Base-by-base conservation (phyloP, 768 basidiomycete genomes). In the Baorangia bicolor region DNA sequence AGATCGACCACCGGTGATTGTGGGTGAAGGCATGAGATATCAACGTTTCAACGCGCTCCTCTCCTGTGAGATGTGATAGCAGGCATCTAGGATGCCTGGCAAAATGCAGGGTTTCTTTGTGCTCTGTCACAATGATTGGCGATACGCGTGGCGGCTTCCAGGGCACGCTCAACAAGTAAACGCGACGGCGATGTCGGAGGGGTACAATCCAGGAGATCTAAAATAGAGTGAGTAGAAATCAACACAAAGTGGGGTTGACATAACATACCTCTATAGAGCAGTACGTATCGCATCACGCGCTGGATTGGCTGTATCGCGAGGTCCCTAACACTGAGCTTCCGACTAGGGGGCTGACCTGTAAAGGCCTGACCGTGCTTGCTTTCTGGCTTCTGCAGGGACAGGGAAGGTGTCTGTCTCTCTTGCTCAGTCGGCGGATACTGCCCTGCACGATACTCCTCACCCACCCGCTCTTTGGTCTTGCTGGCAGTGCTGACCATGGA, bases 241-340 rank as follows among this genome's bases (percentile, higher is more conserved):
- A 33, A 31, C 41, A 12, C 30, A 25, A n/a, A 34, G 50, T 2
- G 16, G 28, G 34, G 45, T 23, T 28, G 10, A 71, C 4, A 39
- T 16, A 40, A 48, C 75, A 52, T 55, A 84, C 86, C 85, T 76
- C 74, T 79, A 57, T 81, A 86, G 40, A 86, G 71, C 37, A 87
- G 64, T 2, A 81, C 82, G 65, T 87, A 86, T 57, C 86, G 75
- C 69, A 80, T 80, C n/a, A 85, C 77, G 20, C 86, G 74, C 64
- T 88, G 85, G 14, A 80, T 78, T 18, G 86, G 86, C 59, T 82
- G 73, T 50, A 88, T 86, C 2, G 84, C 84, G 28, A 88, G 65
- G 53, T 87, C 86, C 49, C 84, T 73, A 23, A 85, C 74, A 30
- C 69, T 69, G 4, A 64, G 58, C 48, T 57, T 72, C 38, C 69